phyloP scores from a whole-genome alignment of 805 yeast genomes.

The Cyberlindnera mississippiensis region DNA sequence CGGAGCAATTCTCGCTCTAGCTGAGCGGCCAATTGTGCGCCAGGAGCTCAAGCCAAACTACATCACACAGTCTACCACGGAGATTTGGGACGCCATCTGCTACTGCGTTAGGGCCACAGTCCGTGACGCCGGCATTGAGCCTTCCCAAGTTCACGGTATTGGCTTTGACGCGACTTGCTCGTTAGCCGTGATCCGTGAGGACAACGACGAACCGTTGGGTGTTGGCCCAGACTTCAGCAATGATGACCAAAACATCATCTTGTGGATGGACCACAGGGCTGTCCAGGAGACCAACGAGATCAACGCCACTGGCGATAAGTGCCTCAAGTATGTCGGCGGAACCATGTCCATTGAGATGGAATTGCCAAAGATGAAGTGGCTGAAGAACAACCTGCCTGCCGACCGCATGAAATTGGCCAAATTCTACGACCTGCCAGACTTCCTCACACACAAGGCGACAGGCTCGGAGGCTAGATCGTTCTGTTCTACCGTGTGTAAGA shows the following conservation, averaged over 20 bases:
- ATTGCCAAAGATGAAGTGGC: slow-evolving; percentile 94
- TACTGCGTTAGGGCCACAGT: slow-evolving; percentile 74
- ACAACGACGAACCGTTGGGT: slow-evolving; percentile 64
- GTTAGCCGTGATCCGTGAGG: slow-evolving; percentile 70
- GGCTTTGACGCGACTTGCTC: slow-evolving; percentile 99
- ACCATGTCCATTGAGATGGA: slow-evolving; percentile 99
- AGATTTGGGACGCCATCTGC: slow-evolving; percentile 88
- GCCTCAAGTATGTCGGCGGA: slow-evolving; percentile 92
- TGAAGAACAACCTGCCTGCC: slow-evolving; percentile 75
- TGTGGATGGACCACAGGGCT: slow-evolving; percentile 99
- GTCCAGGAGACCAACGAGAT: slow-evolving; percentile 73
- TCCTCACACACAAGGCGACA: slow-evolving; percentile 86
- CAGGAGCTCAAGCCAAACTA: slow-evolving; percentile 67
- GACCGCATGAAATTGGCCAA: slow-evolving; percentile 55
- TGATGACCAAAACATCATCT: slow-evolving; percentile 71
- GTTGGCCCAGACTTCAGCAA: slow-evolving; percentile 90
- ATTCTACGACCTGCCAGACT: slow-evolving; percentile 92
- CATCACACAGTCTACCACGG: slow-evolving; percentile 84
- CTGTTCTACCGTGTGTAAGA: slow-evolving; percentile 93
- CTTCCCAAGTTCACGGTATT: slow-evolving; percentile 68
- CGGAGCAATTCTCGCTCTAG: slow-evolving; percentile 76
- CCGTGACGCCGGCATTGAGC: slow-evolving; percentile 69
- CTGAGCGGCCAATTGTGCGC: slow-evolving; percentile 76
- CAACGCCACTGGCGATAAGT: slow-evolving; percentile 74
- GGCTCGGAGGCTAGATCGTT: slow-evolving; percentile 81